Evolutionary conservation across 1,284 basidiomycete species (phyloP), one percentile per base, ranked within the genome.

Genomic region (Tilletiopsis washingtonensis): DNA sequence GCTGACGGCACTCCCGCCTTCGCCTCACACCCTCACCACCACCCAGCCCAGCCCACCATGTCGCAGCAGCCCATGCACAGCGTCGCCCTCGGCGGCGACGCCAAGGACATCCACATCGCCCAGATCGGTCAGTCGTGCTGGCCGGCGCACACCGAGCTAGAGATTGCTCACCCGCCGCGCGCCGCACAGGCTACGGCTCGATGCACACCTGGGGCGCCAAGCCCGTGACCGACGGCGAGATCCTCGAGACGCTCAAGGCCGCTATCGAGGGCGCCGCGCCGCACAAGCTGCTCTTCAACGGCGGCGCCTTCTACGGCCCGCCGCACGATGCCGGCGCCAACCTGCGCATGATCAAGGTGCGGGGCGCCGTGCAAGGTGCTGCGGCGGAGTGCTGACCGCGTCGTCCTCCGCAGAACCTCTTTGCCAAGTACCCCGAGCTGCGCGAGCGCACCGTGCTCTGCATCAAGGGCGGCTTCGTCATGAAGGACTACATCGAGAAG

Each of bases 181-280:
- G 58, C 21, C 76, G 75, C 11, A 2, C 12, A 25, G 14, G 71
- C 76, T 2, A 67, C 80, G 0, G 81, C 84, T 40, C 78, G 81
- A 46, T 74, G 78, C 78, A 9, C 84, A 77, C 34, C 75, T 81
- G 4, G 82, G 85, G 76, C 82, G 81, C 64, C 34, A 55, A 36
- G 80, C 82, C 2, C 79, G 80, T 11, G 75, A 85, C 38, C 78
- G 81, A 23, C 77, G 79, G 0, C 73, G 76, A 37, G 82, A 64
- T 11, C 68, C 75, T 19, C 74, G 75, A 73, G 76, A 77, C 47
- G 41, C 34, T 14, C 32, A 34, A 60, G 57, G 9, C 45, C 36
- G 37, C 23, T 3, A 40, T 53, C 17, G 36, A 43, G 20, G 43
- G 17, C 3, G 29, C 40, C 9, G 25, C 45, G n/a, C 15, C 23